phyloP scores from a whole-genome alignment of 805 yeast genomes.

The Hanseniaspora clermontiae region DNA sequence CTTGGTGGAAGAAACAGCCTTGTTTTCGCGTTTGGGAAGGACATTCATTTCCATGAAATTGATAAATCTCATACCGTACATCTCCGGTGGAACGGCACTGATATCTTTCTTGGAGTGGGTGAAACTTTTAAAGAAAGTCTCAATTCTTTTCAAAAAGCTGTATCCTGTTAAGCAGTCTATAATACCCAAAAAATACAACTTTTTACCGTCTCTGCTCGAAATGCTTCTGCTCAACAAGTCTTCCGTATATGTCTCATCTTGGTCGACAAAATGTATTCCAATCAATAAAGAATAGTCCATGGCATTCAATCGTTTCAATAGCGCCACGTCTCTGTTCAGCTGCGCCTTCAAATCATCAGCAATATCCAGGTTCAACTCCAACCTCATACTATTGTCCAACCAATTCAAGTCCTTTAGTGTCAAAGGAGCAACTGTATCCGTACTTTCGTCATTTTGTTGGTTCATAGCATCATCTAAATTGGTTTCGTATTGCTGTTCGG shows the following conservation, averaged over 20 bases:
- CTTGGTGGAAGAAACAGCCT: background rate
- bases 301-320: conserved; percentile 62
- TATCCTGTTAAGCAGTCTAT: conserved; percentile 87
- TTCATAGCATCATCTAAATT: conserved; percentile 18
- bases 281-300: conserved; percentile 91
- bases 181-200: conserved; percentile 80
- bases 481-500: conserved; percentile 8
- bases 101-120: conserved; percentile 56
- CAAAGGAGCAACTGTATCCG: conserved; percentile 31
- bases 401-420: conserved; percentile 75
- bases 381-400: conserved; percentile 50
- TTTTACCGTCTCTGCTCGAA: conserved; percentile 24
- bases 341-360: conserved; percentile 50
- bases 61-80: conserved; percentile 79
- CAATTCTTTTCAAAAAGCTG: conserved; percentile 59
- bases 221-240: conserved; percentile 15
- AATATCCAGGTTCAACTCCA: conserved; percentile 68
- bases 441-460: conserved; percentile 16
- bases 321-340: conserved; percentile 57
- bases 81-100: conserved; percentile 81
- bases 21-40: background rate
- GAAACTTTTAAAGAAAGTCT: conserved; percentile 72
- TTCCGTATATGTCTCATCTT: conserved; percentile 26
- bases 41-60: conserved; percentile 34
- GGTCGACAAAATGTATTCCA: conserved; percentile 59